Evolutionary conservation across 2,329 filamentous ascomycete genomes (phyloP).

Genomic region (Dactylella cylindrospora): DNA sequence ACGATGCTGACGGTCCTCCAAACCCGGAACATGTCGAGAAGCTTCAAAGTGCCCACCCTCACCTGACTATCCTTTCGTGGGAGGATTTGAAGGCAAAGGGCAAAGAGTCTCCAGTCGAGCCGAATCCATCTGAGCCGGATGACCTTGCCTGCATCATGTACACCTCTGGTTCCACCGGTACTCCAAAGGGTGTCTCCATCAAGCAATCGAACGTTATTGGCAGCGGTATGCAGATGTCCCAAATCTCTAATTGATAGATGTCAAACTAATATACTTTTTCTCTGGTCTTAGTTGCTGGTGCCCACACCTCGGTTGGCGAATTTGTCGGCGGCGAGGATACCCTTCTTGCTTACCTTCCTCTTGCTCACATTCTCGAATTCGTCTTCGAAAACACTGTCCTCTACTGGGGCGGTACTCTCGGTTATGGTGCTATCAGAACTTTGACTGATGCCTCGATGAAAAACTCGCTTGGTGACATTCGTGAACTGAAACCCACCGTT

Average conservation of each 20-base stretch:
- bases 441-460: conserved; percentile 81
- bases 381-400: conserved; percentile 89
- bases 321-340: conserved; percentile 75
- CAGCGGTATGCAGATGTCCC: conserved; percentile 61
- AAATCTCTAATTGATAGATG: conserved; percentile 18
- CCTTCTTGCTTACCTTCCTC: conserved; percentile 85
- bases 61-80: conserved; percentile 60
- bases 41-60: conserved; percentile 61
- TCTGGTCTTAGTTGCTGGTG: conserved; percentile 67
- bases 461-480: conserved; percentile 91
- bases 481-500: conserved; percentile 83
- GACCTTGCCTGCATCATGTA: conserved; percentile 84
- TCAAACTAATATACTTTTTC: conserved; percentile 43
- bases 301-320: conserved; percentile 73
- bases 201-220: conserved; percentile 78
- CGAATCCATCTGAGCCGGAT: conserved; percentile 69
- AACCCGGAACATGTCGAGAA: conserved; percentile 57
- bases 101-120: conserved; percentile 68
- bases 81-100: conserved; percentile 62
- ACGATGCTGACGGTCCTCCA: conserved; percentile 59
- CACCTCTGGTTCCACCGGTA: conserved; percentile 85
- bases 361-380: conserved; percentile 95
- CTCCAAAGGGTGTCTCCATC: conserved; percentile 84
- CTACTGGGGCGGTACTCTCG: conserved; percentile 86
- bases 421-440: conserved; percentile 88